A percentile compares a stretch with the other conserved stretches of the same genome.
These are phyloP conservation scores for Arthrobotrys iridis DNA, from an alignment of 2,329 filamentous ascomycete species.

Conservation along the genomic window DNA sequence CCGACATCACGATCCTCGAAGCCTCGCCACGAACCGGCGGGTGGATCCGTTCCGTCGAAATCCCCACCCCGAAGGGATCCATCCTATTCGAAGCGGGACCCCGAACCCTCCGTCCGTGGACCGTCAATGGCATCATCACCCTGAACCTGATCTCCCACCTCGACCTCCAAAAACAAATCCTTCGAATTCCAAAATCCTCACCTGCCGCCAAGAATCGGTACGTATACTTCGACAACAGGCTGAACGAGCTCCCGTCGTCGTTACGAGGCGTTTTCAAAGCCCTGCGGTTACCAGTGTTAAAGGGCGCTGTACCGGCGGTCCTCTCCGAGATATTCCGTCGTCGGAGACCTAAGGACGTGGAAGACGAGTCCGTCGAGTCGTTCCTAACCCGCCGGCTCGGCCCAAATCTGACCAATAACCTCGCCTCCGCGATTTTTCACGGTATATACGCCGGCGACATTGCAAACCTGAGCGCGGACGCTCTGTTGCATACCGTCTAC, in stretches of 20 bases:
- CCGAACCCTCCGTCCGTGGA: slow-evolving; percentile 73
- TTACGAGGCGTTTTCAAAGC: slow-evolving; percentile 60
- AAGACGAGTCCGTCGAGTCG: slow-evolving; percentile 77
- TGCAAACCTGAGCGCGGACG: slow-evolving; percentile 76
- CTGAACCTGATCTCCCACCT: slow-evolving; percentile 72
- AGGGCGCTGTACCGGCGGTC: slow-evolving; percentile 62
- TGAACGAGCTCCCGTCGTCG: slow-evolving; percentile 71
- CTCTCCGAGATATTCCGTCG: slow-evolving; percentile 59
- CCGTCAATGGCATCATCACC: slow-evolving; percentile 72
- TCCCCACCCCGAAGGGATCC: slow-evolving; percentile 66
- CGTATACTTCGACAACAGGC: slow-evolving; percentile 86
- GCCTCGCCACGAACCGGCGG: slow-evolving; percentile 76
- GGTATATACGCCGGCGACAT: slow-evolving; percentile 94
- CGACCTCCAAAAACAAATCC: slow-evolving; percentile 40
- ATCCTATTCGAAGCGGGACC: slow-evolving; percentile 87
- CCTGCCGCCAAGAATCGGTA: slow-evolving; percentile 74
- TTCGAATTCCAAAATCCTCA: slow-evolving; percentile 65
- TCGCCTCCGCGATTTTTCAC: slow-evolving; percentile 79
- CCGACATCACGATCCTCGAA: slow-evolving; percentile 85
- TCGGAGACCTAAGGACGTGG: slow-evolving; percentile 60
- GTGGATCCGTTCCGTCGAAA: slow-evolving; percentile 77
- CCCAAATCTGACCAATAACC: slow-evolving; percentile 72
- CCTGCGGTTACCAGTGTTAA: slow-evolving; percentile 69
- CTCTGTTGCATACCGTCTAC: slow-evolving; percentile 56
- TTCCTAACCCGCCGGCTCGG: slow-evolving; percentile 71